Conservation (phyloP, 1,284 basidiomycete species). For the Pterulicium gracile region DNA sequence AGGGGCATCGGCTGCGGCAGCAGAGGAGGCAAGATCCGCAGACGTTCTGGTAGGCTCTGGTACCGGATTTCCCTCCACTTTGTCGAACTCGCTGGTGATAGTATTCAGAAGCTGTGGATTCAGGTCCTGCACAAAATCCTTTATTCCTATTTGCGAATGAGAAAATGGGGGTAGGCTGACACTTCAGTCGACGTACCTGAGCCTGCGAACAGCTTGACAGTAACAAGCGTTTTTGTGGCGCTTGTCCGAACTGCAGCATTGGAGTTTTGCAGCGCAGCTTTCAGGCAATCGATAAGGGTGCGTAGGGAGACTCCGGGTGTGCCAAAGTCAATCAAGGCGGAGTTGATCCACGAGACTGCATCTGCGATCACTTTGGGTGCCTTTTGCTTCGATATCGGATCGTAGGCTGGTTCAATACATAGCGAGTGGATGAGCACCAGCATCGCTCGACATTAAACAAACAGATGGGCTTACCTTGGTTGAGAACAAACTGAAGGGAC, state of each 20-base stretch:
- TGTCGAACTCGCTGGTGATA: slow-evolving; percentile 89
- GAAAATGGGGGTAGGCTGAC: not conserved
- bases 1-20: slow-evolving; percentile 27
- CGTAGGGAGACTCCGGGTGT: slow-evolving; percentile 80
- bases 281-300: slow-evolving; percentile 85
- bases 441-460: no score
- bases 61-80: slow-evolving; percentile 71
- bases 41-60: slow-evolving; percentile 77
- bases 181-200: slow-evolving; percentile 44
- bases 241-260: slow-evolving; percentile 91
- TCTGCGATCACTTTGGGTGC: slow-evolving; percentile 97
- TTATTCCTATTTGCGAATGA: slow-evolving; percentile 51
- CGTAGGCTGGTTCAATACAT: slow-evolving; percentile 60
- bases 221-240: slow-evolving; percentile 92
- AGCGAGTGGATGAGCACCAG: not conserved
- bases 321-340: slow-evolving; percentile 87
- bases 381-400: slow-evolving; percentile 87
- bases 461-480: slow-evolving; percentile 56
- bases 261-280: slow-evolving; percentile 81
- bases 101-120: slow-evolving; percentile 92
- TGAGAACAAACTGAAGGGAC: slow-evolving; percentile 88
- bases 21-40: slow-evolving; percentile 56
- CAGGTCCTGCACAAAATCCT: slow-evolving; percentile 86
- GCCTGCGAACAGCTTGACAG: slow-evolving; percentile 87
- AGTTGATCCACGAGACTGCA: slow-evolving; percentile 83